These are phyloP conservation scores for Stellera chamaejasme DNA, from an alignment of 345 rosid species.

Conservation along the genomic window DNA sequence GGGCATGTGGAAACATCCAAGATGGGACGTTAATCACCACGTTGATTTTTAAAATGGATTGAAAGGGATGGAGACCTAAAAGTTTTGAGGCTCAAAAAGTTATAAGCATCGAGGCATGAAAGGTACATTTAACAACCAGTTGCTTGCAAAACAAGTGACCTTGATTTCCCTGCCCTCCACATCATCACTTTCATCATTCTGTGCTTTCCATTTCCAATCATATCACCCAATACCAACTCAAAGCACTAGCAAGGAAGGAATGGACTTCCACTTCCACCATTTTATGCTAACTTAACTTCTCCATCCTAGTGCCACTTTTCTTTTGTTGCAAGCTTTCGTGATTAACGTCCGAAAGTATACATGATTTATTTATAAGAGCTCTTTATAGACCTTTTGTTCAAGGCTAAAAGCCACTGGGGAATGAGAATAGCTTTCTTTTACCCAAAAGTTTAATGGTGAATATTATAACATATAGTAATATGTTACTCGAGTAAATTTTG, in stretches of 20 bases:
- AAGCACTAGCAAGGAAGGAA: not conserved
- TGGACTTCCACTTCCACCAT: too few species aligned
- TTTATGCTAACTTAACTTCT: too few species aligned
- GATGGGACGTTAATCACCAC: not conserved
- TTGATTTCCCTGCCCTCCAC: constrained; percentile 1
- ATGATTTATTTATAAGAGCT: not conserved
- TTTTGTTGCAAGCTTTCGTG: not conserved
- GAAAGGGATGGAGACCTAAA: too few species aligned
- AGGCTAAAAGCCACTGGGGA: too few species aligned
- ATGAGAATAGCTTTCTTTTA: too few species aligned
- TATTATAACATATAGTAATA: too few species aligned
- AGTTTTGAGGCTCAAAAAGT: not conserved
- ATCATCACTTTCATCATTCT: not conserved
- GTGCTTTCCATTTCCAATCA: not conserved
- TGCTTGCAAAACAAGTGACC: constrained; percentile 14
- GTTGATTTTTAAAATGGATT: not conserved
- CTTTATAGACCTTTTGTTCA: too few species aligned
- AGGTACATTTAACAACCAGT: constrained; percentile 19
- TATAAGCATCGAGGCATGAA: too few species aligned
- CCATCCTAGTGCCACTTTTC: too few species aligned
- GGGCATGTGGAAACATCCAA: not conserved
- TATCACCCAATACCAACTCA: not conserved
- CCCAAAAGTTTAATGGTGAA: too few species aligned
- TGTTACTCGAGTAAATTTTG: too few species aligned
- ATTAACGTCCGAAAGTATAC: not conserved